A percentile compares a stretch with the other conserved stretches of the same genome.
These are phyloP conservation scores for Chlorella sorokiniana DNA, from an alignment of 139 green algal species.

Conservation along the genomic window DNA sequence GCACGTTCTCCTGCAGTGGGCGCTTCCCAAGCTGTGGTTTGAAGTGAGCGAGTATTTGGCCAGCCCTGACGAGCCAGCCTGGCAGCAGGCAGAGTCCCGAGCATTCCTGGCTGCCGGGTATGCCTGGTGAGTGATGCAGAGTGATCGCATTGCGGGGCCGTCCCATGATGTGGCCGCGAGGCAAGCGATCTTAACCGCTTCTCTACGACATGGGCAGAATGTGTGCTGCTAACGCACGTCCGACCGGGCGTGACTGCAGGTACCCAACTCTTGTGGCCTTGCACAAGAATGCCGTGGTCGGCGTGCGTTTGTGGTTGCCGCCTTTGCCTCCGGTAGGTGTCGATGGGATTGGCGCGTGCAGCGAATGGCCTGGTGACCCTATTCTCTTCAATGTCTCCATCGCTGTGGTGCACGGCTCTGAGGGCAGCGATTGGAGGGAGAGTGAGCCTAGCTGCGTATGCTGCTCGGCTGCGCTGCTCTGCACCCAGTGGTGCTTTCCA, in stretches of 20 bases:
- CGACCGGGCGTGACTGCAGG: not conserved
- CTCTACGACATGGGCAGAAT: too few relatives aligned
- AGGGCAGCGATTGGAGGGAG: too few relatives aligned
- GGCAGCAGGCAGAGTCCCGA: not conserved
- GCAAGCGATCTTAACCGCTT: not conserved
- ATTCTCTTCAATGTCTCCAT: not conserved
- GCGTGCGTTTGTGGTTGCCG: not conserved
- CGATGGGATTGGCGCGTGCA: not conserved
- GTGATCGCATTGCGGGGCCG: not conserved
- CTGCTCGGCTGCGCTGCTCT: too few relatives aligned
- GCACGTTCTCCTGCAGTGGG: slow-evolving; percentile 12
- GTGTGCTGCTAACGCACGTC: too few relatives aligned
- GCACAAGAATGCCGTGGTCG: not conserved
- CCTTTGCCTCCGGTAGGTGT: too few relatives aligned
- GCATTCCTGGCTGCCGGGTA: slow-evolving; percentile 5
- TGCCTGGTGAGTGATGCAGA: not conserved
- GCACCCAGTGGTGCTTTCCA: not conserved
- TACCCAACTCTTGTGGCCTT: not conserved
- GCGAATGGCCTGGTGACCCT: not conserved
- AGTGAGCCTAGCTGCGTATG: too few relatives aligned
- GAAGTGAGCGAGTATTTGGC: not conserved
- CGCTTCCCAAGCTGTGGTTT: not conserved
- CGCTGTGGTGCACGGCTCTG: not conserved
- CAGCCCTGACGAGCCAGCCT: not conserved
- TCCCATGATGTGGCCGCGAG: too few relatives aligned